Evolutionary conservation across 2,329 filamentous ascomycete species (phyloP).

Genomic region (Calonectria montana): DNA sequence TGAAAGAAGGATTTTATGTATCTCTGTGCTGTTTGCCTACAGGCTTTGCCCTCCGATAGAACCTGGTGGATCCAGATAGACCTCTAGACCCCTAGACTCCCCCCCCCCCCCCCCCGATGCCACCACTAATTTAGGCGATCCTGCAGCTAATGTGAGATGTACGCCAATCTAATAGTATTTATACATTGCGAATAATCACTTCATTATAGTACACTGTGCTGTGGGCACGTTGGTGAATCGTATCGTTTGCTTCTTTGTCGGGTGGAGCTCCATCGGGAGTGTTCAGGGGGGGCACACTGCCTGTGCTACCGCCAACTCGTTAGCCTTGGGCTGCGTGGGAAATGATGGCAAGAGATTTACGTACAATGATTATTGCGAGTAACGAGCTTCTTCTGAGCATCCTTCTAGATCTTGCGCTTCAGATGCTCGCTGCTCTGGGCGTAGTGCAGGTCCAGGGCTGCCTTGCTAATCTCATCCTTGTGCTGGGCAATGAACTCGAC

Average conservation of each 20-base stretch:
- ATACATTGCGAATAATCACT: neutral
- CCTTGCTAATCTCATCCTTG: slow-evolving; percentile 52
- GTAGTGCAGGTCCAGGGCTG: slow-evolving; percentile 45
- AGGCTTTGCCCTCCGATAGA: neutral
- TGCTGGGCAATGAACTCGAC: slow-evolving; percentile 53
- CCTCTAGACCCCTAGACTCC: neutral
- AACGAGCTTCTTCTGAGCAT: neutral
- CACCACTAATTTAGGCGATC: neutral
- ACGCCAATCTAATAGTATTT: neutral
- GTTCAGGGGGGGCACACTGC: neutral
- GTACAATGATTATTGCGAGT: neutral
- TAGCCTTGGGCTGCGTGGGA: neutral
- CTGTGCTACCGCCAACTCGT: neutral
- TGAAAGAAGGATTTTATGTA: neutral
- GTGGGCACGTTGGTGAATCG: neutral
- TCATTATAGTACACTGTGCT: neutral
- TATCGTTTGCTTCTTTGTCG: neutral
- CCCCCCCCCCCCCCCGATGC: too few species aligned
- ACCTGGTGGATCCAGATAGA: neutral
- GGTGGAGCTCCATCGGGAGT: neutral
- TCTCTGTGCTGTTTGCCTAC: neutral
- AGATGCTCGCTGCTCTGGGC: slow-evolving; percentile 17
- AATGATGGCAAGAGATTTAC: neutral
- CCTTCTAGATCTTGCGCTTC: slow-evolving; percentile 18
- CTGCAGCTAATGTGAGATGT: neutral